A percentile compares a stretch with the other conserved stretches of the same genome.
Conservation (phyloP, 176 grass and related monocot species). For the Cocos nucifera region DNA sequence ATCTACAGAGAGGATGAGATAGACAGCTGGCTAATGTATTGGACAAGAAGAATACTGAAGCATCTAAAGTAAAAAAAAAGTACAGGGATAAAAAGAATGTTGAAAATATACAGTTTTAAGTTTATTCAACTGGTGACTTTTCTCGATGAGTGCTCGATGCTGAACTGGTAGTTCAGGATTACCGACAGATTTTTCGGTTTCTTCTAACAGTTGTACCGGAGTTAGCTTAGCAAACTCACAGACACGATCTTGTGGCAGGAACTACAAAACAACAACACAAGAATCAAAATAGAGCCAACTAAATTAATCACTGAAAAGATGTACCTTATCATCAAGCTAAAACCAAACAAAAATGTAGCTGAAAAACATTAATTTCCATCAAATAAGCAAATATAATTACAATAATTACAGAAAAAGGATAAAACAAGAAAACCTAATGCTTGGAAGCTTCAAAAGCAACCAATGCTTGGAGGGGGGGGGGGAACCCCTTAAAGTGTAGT, state of each 20-base stretch:
- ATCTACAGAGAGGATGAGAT: too few relatives aligned
- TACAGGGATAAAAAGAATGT: neutral
- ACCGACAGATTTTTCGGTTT: conserved; percentile 94
- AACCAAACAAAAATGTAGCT: too few relatives aligned
- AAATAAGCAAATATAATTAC: too few relatives aligned
- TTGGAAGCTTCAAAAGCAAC: too few relatives aligned
- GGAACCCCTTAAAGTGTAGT: too few relatives aligned
- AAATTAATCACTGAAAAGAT: neutral
- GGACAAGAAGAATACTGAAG: too few relatives aligned
- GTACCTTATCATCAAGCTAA: neutral
- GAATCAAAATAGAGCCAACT: conserved; percentile 13
- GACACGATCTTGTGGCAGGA: conserved; percentile 82
- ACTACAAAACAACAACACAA: conserved; percentile 35
- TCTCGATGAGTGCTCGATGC: conserved; percentile 54
- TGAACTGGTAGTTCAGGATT: conserved; percentile 70
- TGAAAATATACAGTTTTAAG: conserved; percentile 66
- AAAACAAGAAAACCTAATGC: too few relatives aligned
- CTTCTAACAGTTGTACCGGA: conserved; percentile 77
- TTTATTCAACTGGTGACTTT: conserved; percentile 50
- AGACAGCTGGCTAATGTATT: too few relatives aligned
- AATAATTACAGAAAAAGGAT: too few relatives aligned
- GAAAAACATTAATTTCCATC: too few relatives aligned
- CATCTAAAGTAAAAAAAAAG: neutral
- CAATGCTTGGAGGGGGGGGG: too few relatives aligned
- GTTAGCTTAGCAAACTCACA: conserved; percentile 88